A percentile compares a stretch with the other conserved stretches of the same genome.
Evolutionary conservation across 495 filamentous ascomycete species (phyloP).

Genomic region (Aspergillus indologenus): DNA sequence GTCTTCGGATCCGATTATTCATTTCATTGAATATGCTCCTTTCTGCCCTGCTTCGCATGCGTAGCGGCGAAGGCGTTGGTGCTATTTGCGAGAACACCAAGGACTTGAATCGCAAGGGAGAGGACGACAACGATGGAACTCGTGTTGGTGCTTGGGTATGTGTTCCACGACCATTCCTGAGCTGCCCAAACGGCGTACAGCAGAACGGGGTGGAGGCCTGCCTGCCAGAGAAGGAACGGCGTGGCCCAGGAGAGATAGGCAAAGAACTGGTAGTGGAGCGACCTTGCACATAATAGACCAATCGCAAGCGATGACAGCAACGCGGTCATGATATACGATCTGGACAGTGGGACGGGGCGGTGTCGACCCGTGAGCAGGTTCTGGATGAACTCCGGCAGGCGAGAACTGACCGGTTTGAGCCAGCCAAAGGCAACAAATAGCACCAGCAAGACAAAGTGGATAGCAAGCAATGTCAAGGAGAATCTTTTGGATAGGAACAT

Average conservation of each 20-base stretch:
- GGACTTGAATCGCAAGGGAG: constrained; percentile 62
- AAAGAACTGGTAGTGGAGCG: constrained; percentile 97
- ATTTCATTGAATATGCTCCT: constrained; percentile 29
- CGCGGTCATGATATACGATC: constrained; percentile 71
- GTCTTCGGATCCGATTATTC: constrained; percentile 4
- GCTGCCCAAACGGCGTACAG: constrained; percentile 72
- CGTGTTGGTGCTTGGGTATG: constrained; percentile 80
- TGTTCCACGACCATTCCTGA: constrained; percentile 97
- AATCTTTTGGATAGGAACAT: constrained; percentile 75
- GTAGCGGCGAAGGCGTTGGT: constrained; percentile 18
- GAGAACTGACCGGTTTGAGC: constrained; percentile 49
- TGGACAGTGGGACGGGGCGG: constrained; percentile 59
- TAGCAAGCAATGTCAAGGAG: constrained; percentile 60
- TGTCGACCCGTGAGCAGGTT: constrained; percentile 51
- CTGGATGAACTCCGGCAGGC: constrained; percentile 49
- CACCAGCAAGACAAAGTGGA: constrained; percentile 64
- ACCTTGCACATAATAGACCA: constrained; percentile 86
- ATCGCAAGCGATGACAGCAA: constrained; percentile 77
- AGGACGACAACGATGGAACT: constrained; percentile 79
- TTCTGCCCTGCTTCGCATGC: constrained; percentile 13
- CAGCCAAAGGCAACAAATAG: constrained; percentile 58
- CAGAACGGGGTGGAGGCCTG: constrained; percentile 67
- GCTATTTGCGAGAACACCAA: constrained; percentile 33
- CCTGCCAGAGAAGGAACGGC: constrained; percentile 86
- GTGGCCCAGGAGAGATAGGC: constrained; percentile 88